phyloP scores from a whole-genome alignment of 2,329 filamentous ascomycete species.

The Rutstroemia sp. region DNA sequence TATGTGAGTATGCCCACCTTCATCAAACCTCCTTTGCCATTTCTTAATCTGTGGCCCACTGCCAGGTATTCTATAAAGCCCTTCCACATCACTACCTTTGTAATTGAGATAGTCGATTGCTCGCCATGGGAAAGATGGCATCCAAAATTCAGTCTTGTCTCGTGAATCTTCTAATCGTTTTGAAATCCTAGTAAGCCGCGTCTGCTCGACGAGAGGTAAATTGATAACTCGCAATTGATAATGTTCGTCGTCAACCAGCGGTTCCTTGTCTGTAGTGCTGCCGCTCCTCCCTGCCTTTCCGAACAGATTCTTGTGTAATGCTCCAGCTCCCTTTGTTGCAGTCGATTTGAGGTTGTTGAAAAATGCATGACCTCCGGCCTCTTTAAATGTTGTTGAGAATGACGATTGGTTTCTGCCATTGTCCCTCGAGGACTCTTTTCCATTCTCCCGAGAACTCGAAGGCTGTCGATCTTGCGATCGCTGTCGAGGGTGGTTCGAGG shows the following conservation, averaged over 20 bases:
- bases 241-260: constrained; percentile 67
- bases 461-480: constrained; percentile 62
- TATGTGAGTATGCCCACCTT: constrained; percentile 44
- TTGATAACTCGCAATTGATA: constrained; percentile 84
- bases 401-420: constrained; percentile 28
- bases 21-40: constrained; percentile 88
- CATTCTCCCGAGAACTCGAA: constrained; percentile 34
- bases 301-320: constrained; percentile 76
- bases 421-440: constrained; percentile 17
- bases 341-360: constrained; percentile 68
- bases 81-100: constrained; percentile 88
- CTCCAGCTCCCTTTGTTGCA: constrained; percentile 68
- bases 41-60: constrained; percentile 86
- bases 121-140: constrained; percentile 91
- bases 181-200: constrained; percentile 83
- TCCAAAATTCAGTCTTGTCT: constrained; percentile 98
- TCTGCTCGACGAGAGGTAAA: constrained; percentile 78
- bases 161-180: constrained; percentile 79
- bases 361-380: constrained; percentile 54
- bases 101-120: constrained; percentile 96
- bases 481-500: constrained; percentile 52
- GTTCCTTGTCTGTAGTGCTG: constrained; percentile 61
- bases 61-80: constrained; percentile 85
- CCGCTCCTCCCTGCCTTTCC: constrained; percentile 66
- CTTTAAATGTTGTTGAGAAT: constrained; percentile 45